Evolutionary conservation across 1,139 yeast genomes (phyloP), one percentile per base, ranked within the genome.

Genomic region (Pichia sp.): DNA sequence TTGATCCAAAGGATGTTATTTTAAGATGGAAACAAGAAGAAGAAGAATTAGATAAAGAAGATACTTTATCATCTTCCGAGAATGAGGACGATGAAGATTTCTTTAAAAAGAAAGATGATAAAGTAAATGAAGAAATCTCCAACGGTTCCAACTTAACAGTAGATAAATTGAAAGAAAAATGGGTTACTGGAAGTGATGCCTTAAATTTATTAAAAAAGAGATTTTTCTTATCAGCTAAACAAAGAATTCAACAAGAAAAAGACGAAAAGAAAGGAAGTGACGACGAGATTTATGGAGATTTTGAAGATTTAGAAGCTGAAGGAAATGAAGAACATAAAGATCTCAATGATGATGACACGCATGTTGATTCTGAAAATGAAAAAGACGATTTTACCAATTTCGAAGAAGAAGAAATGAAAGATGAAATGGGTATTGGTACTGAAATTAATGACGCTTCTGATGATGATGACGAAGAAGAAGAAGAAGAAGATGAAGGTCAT

Each of bases 1-100:
- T 87, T 36, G 76, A 80, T 8, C 92, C 97, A 0, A 69, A 68
- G 0, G 95, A 86, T 45, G 96, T 78, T 27, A 68, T 90, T 40
- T 70, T 68, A 40, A 76, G 92, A 62, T 90, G 97, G 96, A 79
- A 63, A 53, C 68, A 73, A 30, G 79, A 76, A 50, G 69, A 65
- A 26, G 57, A 60, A 9, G 54, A 52, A 2, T 50, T 58, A 8
- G 72, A 68, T 10, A 41, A 38, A n/a, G 42, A 46, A 22, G 39
- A 43, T 4, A 70, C 68, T 2, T 9, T 38, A 4, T 40, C 46
- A 7, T 46, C 43, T 33, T 70, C 66, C 4, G 74, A 69, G 4
- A 76, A 68, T 23, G 77, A 67, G 5, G 74, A 69, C n/a, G 75
- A 71, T 3, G 87, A 80, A 10, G 87, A 81, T 30, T 85, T 87